Percentiles rank a stretch among this genome's conserved stretches.
These are phyloP conservation scores for Acanthamoeba castellanii DNA, from an alignment of 208 protist genomes.

Conservation along the genomic window DNA sequence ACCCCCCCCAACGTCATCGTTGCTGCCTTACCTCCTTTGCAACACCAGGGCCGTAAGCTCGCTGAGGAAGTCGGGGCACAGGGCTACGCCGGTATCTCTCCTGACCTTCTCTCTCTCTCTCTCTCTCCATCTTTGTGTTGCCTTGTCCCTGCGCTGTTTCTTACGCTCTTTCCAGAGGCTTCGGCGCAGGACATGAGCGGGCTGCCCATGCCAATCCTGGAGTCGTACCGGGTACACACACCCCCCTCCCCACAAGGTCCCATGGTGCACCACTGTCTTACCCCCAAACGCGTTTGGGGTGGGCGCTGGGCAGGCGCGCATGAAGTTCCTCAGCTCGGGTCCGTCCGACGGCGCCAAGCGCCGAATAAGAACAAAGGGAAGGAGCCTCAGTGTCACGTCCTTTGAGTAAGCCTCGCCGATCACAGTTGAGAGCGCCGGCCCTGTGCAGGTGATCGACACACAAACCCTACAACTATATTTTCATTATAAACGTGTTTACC, in stretches of 20 bases:
- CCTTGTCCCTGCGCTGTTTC: too few species aligned
- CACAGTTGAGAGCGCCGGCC: too few species aligned
- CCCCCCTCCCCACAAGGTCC: not conserved
- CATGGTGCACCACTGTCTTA: not conserved
- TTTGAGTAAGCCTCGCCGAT: constrained; percentile 65
- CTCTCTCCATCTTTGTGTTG: not conserved
- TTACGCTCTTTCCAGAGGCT: not conserved
- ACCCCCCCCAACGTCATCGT: not conserved
- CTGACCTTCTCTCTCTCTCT: not conserved
- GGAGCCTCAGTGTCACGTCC: not conserved
- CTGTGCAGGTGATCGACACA: too few species aligned
- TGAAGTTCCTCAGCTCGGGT: not conserved
- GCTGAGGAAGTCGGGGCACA: constrained; percentile 12
- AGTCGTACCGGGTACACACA: not conserved
- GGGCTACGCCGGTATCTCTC: not conserved
- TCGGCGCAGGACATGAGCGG: constrained; percentile 2
- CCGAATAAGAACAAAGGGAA: not conserved
- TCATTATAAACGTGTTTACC: too few species aligned
- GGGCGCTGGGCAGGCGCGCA: not conserved
- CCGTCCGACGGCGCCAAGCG: not conserved
- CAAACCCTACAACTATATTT: too few species aligned
- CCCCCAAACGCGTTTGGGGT: too few species aligned
- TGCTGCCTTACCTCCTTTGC: not conserved
- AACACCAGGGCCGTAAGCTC: not conserved
- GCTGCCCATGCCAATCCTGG: not conserved